phyloP scores from a whole-genome alignment of 192 early-diverging fungal species.

The Paraglomus occultum region DNA sequence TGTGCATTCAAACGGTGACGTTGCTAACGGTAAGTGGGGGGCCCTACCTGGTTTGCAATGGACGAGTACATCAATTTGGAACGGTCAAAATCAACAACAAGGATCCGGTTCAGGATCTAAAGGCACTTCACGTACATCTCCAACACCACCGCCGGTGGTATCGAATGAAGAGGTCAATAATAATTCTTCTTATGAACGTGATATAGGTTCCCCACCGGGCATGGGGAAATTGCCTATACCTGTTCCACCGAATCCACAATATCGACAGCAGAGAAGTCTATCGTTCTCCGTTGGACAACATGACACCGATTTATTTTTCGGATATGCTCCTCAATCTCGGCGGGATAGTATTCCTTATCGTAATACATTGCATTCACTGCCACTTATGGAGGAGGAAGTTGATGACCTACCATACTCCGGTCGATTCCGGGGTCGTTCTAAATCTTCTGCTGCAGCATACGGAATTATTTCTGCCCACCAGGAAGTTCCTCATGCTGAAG shows the following conservation, averaged over 20 bases:
- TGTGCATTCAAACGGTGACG: slow-evolving; percentile 23
- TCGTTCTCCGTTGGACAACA: slow-evolving; percentile 61
- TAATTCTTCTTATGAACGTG: slow-evolving; percentile 32
- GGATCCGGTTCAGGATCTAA: slow-evolving; percentile 29
- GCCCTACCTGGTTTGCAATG: slow-evolving; percentile 54
- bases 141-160: slow-evolving; percentile 25
- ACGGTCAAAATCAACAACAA: slow-evolving; percentile 34
- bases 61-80: slow-evolving; percentile 44
- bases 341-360: slow-evolving; percentile 46
- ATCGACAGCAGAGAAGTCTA: slow-evolving; percentile 58
- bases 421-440: slow-evolving; percentile 54
- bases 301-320: slow-evolving; percentile 42
- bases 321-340: slow-evolving; percentile 31
- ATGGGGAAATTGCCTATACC: slow-evolving; percentile 35
- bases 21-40: slow-evolving; percentile 40
- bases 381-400: slow-evolving; percentile 53
- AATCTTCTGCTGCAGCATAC: slow-evolving; percentile 68
- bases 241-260: slow-evolving; percentile 44
- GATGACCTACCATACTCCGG: slow-evolving; percentile 39
- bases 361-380: slow-evolving; percentile 38
- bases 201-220: slow-evolving; percentile 44
- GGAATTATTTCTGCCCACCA: slow-evolving; percentile 54
- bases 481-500: slow-evolving; percentile 37
- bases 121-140: slow-evolving; percentile 27
- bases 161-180: slow-evolving; percentile 16